Evolutionary conservation across 306 rosid species (phyloP).

Genomic region (Lupinus albus): DNA sequence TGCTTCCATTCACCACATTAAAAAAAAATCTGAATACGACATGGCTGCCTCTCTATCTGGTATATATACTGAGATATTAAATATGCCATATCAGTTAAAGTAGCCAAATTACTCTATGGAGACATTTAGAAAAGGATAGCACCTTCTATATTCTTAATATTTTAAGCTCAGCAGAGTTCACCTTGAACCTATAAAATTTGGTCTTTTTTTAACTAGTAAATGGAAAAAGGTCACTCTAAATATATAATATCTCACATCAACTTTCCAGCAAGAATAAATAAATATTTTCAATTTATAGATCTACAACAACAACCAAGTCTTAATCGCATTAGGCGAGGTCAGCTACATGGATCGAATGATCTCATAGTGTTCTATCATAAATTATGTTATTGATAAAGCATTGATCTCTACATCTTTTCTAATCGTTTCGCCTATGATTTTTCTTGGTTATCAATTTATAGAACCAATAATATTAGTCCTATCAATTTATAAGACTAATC

Average conservation of each 20-base stretch:
- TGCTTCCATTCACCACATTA: conserved; percentile 5
- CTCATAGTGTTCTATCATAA: too few species aligned
- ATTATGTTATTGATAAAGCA: too few species aligned
- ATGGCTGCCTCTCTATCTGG: conserved; percentile 1
- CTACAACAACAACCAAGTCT: too few species aligned
- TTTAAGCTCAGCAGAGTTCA: conserved; percentile 19
- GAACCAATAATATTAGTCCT: too few species aligned
- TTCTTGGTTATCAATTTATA: conserved; percentile 23
- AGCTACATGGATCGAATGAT: too few species aligned
- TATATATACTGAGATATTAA: conserved; percentile 1
- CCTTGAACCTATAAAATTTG: conserved; percentile 2
- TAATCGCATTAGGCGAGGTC: too few species aligned
- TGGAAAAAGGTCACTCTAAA: conserved; percentile 6
- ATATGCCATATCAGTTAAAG: conserved; percentile 5
- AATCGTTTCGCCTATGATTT: too few species aligned
- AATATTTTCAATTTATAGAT: conserved; percentile 30
- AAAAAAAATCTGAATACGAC: conserved; percentile 1
- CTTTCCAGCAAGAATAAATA: conserved; percentile 12
- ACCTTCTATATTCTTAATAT: conserved; percentile 11
- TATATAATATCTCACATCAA: conserved; percentile 32
- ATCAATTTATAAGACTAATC: conserved; percentile 16
- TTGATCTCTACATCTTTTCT: too few species aligned
- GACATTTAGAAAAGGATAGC: conserved; percentile 12
- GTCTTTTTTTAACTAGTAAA: conserved; percentile 6
- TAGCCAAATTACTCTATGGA: not conserved